Percentiles rank a stretch among this genome's conserved stretches.
Conservation (phyloP, 1,284 basidiomycete species). For the Anthracocystis walkeri region DNA sequence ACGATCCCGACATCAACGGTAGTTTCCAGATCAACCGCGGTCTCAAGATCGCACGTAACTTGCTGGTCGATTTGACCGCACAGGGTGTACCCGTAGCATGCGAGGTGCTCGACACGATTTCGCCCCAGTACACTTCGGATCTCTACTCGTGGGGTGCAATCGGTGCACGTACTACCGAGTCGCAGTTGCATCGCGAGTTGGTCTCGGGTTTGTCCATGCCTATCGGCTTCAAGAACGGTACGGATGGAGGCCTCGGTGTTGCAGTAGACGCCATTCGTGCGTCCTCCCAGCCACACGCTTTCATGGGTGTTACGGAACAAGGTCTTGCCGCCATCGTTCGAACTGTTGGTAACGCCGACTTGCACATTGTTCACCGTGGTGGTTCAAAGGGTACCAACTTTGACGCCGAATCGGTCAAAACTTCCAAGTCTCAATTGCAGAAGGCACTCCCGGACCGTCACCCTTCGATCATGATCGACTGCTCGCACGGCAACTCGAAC, state of each 20-base stretch:
- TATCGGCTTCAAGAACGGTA: constrained; percentile 97
- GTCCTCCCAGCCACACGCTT: constrained; percentile 64
- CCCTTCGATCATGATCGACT: constrained; percentile 68
- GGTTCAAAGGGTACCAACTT: constrained; percentile 72
- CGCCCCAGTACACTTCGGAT: constrained; percentile 74
- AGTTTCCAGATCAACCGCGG: constrained; percentile 98
- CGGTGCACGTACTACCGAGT: constrained; percentile 88
- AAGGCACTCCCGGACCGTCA: constrained; percentile 58
- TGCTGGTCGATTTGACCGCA: constrained; percentile 88
- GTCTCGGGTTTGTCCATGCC: constrained; percentile 68
- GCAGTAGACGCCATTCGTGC: constrained; percentile 69
- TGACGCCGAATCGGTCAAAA: constrained; percentile 78
- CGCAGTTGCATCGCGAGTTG: constrained; percentile 71
- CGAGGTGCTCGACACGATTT: constrained; percentile 82
- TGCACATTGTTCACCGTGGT: constrained; percentile 69
- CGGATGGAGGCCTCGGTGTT: constrained; percentile 79
- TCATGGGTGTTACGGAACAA: constrained; percentile 68
- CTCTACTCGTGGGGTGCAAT: constrained; percentile 96
- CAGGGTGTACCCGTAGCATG: constrained; percentile 91
- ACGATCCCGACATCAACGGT: constrained; percentile 87
- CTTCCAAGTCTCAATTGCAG: constrained; percentile 80
- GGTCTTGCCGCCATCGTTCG: constrained; percentile 92
- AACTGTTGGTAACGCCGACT: constrained; percentile 81
- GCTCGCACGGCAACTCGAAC: constrained; percentile 68
- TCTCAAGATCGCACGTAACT: constrained; percentile 78